Conservation (phyloP, 805 yeast genomes). For the Saccharomycopsis schoenii region DNA sequence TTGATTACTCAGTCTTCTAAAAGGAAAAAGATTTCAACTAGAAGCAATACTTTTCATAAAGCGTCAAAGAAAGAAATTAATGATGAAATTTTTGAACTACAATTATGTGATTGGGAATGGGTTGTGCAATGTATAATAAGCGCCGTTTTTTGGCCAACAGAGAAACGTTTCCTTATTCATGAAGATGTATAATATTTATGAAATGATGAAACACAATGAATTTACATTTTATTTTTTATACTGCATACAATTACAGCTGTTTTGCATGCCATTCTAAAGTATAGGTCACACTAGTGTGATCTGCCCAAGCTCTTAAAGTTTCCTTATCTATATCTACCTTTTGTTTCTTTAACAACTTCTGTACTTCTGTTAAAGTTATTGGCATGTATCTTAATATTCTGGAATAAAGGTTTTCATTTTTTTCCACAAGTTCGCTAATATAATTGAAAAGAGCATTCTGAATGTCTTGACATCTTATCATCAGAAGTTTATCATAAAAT, state of each 20-base stretch:
- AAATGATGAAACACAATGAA: not conserved
- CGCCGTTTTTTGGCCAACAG: slow-evolving; percentile 22
- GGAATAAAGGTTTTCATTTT: slow-evolving; percentile 4
- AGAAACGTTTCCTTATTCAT: not conserved
- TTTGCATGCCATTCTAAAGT: not conserved
- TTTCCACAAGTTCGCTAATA: slow-evolving; percentile 3
- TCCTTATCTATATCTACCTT: slow-evolving; percentile 6
- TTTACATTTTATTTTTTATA: not conserved
- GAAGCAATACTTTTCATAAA: not conserved
- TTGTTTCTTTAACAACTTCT: not conserved
- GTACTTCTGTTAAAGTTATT: slow-evolving; percentile 5
- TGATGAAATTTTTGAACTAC: not conserved
- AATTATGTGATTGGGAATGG: slow-evolving; percentile 53
- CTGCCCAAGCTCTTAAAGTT: slow-evolving; percentile 10
- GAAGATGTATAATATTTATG: not conserved
- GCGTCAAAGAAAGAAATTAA: not conserved
- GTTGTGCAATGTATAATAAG: slow-evolving; percentile 50
- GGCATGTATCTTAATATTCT: slow-evolving; percentile 12
- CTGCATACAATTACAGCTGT: not conserved
- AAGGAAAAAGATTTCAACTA: not conserved
- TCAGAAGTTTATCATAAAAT: not conserved
- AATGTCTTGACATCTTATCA: not conserved
- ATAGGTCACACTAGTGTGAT: slow-evolving; percentile 9
- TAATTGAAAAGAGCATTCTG: slow-evolving; percentile 2
- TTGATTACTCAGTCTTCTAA: slow-evolving; percentile 1